Evolutionary conservation across 495 filamentous ascomycete genomes (phyloP).

Genomic region (Lepidopterella palustris): DNA sequence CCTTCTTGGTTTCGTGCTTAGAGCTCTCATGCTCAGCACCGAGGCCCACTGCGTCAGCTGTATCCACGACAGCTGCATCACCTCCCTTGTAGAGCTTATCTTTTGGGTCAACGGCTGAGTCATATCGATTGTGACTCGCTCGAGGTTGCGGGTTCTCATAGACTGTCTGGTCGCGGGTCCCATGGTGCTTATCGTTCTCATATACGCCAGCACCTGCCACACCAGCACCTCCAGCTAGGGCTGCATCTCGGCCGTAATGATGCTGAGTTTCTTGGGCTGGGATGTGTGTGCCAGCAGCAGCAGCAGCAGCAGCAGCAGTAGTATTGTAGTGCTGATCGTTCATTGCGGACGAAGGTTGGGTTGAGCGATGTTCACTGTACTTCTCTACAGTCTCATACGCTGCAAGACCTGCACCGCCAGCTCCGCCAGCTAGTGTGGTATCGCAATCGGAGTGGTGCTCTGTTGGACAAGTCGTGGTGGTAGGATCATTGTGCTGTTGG

Average conservation of each 20-base stretch:
- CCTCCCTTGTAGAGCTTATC: slow-evolving; percentile 11
- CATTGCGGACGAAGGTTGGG: neutral
- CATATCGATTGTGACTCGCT: slow-evolving; percentile 8
- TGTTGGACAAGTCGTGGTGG: neutral
- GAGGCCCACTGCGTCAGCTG: slow-evolving; percentile 13
- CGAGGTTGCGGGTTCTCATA: neutral
- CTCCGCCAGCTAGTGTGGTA: slow-evolving; percentile 14
- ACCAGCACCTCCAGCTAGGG: slow-evolving; percentile 13
- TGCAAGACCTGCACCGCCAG: slow-evolving; percentile 18
- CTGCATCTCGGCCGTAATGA: slow-evolving; percentile 21
- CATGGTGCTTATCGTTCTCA: neutral
- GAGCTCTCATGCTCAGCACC: slow-evolving; percentile 20
- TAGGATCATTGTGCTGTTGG: neutral
- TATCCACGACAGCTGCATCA: slow-evolving; percentile 9
- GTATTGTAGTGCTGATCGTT: neutral
- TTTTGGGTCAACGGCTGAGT: slow-evolving; percentile 12
- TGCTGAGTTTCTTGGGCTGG: slow-evolving; percentile 6
- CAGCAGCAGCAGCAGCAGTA: neutral
- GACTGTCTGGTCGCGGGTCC: neutral
- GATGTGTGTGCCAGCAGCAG: neutral
- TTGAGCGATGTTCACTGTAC: neutral
- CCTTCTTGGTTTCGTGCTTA: slow-evolving; percentile 26
- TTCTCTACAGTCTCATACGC: slow-evolving; percentile 15
- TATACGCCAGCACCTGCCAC: slow-evolving; percentile 15
- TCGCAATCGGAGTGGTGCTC: slow-evolving; percentile 32